Evolutionary conservation across 805 yeast species (phyloP), one percentile per base, ranked within the genome.

Genomic region (Starmerella gropengiesseri): DNA sequence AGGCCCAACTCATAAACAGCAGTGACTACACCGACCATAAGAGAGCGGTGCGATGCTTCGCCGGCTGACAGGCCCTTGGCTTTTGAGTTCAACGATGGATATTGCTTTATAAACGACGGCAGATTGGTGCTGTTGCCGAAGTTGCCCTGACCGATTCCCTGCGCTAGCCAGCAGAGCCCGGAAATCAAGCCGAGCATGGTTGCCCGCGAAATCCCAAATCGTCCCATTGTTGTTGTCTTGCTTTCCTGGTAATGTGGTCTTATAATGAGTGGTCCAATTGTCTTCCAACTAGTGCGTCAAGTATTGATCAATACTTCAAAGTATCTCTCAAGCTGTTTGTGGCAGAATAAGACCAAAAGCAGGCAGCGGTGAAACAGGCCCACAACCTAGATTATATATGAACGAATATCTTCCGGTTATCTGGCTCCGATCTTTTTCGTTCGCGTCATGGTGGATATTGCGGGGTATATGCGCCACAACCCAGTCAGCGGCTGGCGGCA

Each of bases 1-100:
- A 83, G 77, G 22, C 86, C 89, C 27, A 78, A 55, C 29, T 81
- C 85, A 50, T 79, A 78, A 2, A 57, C 41, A 3, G 61, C 53
- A 13, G 55, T 55, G 20, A 55, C 49, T 8, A 55, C 43, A 9
- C 64, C 64, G 5, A 49, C 52, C 17, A 59, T 33, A 3, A 52
- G 40, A 3, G 60, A 42, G 22, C 53, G 37, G 36, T 44, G 43
- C 5, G 38, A 17, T 35, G 37, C 31, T n/a, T 26, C 26, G 5
- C 32, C 16, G 14, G 6, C 27, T 3, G 37, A 8, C 14, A 42
- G 25, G 16, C 44, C 44, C 6, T 39, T 39, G 8, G 20, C 29
- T 8, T 17, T 22, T 12, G 16, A 9, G 30, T 40, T 17, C 3
- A 45, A 30, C 11, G 38, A 21, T 6, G 35, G 43, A 25, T 42